Base-by-base conservation (phyloP, 164 flowering plant species). In the Aristolochia californica region DNA sequence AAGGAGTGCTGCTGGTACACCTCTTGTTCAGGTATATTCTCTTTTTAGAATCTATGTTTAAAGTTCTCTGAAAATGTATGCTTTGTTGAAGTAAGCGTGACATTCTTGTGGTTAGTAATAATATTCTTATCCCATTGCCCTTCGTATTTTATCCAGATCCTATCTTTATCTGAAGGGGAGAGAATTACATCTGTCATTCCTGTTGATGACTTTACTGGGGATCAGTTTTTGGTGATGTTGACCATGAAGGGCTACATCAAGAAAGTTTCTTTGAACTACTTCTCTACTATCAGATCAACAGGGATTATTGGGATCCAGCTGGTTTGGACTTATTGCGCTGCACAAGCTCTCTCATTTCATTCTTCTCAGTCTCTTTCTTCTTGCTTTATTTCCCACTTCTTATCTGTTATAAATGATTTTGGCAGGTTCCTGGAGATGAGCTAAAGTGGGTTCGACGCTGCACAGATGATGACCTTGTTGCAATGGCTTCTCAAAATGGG, bases 301-400 rank as follows among this genome's bases (percentile, higher is more conserved):
- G 99, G 99, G 65, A 89, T 94, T 65, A 87, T 89, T 60, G 97
- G 95, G 59, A 85, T 90, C 72, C 96, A 85, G 69, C 75, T 94
- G 96, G 99, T 90, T 68, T 63, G 87, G 70, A 23, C 54, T 16
- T 34, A 1, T 34, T 2, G 40, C 40, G 1, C 5, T 34, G 10
- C 40, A 34, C 40, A 34, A 5, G 40, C 40, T 34, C 40, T 34
- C 11, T 34, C 10, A 7, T 34, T 34, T 34, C 40, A 0, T 34
- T 7, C 1, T 34, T 9, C 40, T 34, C 10, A 2, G 40, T 34
- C 10, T 28, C 34, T 28, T 2, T 34, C 10, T 34, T 34, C 40
- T 34, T 8, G 40, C 10, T 34, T 8, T 34, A 8, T 34, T 7
- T 12, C 40, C 20, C 18, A 58, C 57, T 53, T 48, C 59, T 64